Evolutionary conservation across 192 early-diverging fungal species (phyloP).

Genomic region (Coemansia sp.): DNA sequence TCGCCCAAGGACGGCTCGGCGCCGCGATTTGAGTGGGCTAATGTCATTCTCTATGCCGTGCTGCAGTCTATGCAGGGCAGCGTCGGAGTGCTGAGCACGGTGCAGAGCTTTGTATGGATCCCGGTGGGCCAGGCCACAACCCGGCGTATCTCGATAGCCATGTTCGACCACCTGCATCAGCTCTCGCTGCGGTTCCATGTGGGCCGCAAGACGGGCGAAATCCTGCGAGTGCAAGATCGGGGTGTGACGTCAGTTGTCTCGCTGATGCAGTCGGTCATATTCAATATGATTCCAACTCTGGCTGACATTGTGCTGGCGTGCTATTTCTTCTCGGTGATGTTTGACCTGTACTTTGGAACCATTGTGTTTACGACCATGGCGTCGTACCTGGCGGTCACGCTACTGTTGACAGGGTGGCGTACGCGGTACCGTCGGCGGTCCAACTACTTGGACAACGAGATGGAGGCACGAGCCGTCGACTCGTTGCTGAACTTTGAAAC

Average conservation of each 20-base stretch:
- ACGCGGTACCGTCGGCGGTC: slow-evolving; percentile 76
- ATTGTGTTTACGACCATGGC: slow-evolving; percentile 88
- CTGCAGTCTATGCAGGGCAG: slow-evolving; percentile 56
- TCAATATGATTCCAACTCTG: slow-evolving; percentile 88
- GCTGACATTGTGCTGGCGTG: slow-evolving; percentile 86
- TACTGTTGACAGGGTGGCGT: slow-evolving; percentile 86
- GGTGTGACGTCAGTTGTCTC: slow-evolving; percentile 66
- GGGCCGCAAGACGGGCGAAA: slow-evolving; percentile 91
- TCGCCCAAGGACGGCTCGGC: slow-evolving; percentile 45
- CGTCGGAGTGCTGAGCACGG: slow-evolving; percentile 70
- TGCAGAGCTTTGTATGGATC: slow-evolving; percentile 89
- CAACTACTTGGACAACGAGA: slow-evolving; percentile 84
- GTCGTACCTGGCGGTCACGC: slow-evolving; percentile 78
- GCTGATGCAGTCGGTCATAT: slow-evolving; percentile 77
- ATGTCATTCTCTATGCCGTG: slow-evolving; percentile 43
- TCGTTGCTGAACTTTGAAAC: slow-evolving; percentile 98
- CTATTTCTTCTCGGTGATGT: slow-evolving; percentile 63
- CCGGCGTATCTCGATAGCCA: slow-evolving; percentile 83
- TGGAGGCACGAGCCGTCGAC: slow-evolving; percentile 84
- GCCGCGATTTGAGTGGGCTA: slow-evolving; percentile 49
- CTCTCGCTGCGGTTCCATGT: slow-evolving; percentile 91
- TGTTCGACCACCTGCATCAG: slow-evolving; percentile 87
- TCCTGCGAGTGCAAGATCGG: slow-evolving; percentile 78
- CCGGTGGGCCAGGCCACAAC: slow-evolving; percentile 93
- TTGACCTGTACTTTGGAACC: slow-evolving; percentile 75